phyloP scores from a whole-genome alignment of 768 basidiomycete species.

The Boletus reticuloceps region DNA sequence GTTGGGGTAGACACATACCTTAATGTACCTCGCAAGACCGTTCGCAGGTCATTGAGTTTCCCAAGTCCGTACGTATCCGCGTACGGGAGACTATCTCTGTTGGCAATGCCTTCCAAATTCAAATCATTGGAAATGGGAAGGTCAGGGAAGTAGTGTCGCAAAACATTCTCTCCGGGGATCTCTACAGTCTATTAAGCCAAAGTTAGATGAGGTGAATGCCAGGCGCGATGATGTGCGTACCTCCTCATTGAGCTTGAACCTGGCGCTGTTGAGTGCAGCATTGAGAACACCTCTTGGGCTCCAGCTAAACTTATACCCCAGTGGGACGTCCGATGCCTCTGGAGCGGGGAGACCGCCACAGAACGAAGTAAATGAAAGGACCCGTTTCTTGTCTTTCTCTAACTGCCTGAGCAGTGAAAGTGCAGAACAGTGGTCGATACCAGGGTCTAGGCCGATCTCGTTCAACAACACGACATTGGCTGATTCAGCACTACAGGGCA shows the following conservation, averaged over 20 bases:
- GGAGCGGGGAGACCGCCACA: slow-evolving; percentile 91
- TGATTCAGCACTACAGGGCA: slow-evolving; percentile 48
- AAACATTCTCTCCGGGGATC: slow-evolving; percentile 52
- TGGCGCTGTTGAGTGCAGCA: slow-evolving; percentile 73
- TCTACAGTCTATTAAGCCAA: slow-evolving; percentile 37
- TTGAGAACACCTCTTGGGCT: slow-evolving; percentile 82
- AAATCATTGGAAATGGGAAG: slow-evolving; percentile 64
- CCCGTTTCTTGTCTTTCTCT: slow-evolving; percentile 47
- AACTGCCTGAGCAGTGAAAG: slow-evolving; percentile 62
- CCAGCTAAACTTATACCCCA: slow-evolving; percentile 96
- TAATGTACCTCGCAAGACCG: slow-evolving; percentile 82
- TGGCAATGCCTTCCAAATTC: slow-evolving; percentile 80
- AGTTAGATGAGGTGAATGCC: neutral
- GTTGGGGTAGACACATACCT: slow-evolving; percentile 41
- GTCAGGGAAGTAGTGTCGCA: slow-evolving; percentile 58
- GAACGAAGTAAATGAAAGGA: slow-evolving; percentile 81
- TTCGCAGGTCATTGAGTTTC: slow-evolving; percentile 42
- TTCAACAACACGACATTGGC: slow-evolving; percentile 76
- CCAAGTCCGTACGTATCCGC: slow-evolving; percentile 60
- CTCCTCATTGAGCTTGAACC: slow-evolving; percentile 55
- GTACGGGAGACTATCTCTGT: slow-evolving; percentile 78
- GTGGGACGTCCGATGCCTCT: slow-evolving; percentile 53
- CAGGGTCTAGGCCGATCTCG: slow-evolving; percentile 89
- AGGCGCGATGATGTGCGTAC: slow-evolving; percentile 35
- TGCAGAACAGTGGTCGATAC: slow-evolving; percentile 87